Conservation (phyloP, 768 basidiomycete genomes). For the Mycena venus region DNA sequence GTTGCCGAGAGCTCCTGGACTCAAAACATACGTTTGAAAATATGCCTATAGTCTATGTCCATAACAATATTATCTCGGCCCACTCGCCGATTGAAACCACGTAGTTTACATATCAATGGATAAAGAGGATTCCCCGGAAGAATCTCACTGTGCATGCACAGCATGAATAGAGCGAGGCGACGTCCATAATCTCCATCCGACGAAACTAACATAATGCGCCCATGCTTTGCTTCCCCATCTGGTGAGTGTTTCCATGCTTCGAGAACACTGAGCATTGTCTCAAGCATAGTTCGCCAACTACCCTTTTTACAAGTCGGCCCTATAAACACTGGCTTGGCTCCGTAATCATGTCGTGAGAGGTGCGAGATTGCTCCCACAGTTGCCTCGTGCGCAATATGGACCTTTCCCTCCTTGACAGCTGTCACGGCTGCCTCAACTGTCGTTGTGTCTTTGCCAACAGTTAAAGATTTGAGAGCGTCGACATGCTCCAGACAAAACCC, state of each 20-base stretch:
- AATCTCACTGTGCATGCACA: conserved; percentile 30
- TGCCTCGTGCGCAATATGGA: conserved; percentile 45
- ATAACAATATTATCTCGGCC: conserved; percentile 28
- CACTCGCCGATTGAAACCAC: conserved; percentile 30
- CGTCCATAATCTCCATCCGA: conserved; percentile 36
- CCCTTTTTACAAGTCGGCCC: conserved; percentile 34
- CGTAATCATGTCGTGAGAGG: conserved; percentile 21
- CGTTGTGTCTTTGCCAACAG: conserved; percentile 35
- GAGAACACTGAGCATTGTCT: neutral
- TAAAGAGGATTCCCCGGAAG: conserved; percentile 21
- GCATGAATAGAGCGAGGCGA: conserved; percentile 25
- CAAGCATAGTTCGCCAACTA: neutral
- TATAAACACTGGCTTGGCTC: conserved; percentile 35
- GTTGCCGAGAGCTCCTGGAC: too few species aligned
- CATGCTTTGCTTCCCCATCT: conserved; percentile 18
- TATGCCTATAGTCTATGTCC: conserved; percentile 35
- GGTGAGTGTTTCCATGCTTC: conserved; percentile 25
- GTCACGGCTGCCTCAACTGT: conserved; percentile 18
- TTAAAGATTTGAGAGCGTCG: conserved; percentile 19
- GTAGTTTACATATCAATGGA: conserved; percentile 22
- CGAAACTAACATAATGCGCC: conserved; percentile 27
- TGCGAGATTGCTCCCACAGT: conserved; percentile 42
- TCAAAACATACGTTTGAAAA: conserved; percentile 35
- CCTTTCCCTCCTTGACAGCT: conserved; percentile 34
- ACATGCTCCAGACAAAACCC: conserved; percentile 45